Conservation (phyloP, 2,329 filamentous ascomycete species). For the Didymella glomerata region DNA sequence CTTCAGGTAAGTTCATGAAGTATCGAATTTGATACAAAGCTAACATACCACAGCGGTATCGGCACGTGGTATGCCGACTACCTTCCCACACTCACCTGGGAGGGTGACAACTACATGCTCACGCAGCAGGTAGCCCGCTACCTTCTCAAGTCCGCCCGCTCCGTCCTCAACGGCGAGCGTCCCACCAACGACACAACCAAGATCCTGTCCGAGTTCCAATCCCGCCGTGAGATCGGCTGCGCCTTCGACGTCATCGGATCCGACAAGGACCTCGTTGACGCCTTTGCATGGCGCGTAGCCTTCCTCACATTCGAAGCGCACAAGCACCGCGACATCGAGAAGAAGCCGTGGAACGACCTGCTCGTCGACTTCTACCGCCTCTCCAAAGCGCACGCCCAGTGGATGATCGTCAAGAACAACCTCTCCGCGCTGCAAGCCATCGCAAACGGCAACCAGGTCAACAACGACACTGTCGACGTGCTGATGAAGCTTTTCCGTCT, state of each 20-base stretch:
- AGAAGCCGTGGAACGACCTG: conserved; percentile 77
- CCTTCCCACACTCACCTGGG: conserved; percentile 75
- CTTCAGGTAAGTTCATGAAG: conserved; percentile 59
- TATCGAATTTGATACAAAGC: conserved; percentile 10
- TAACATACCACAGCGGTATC: conserved; percentile 64
- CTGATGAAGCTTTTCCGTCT: conserved; percentile 74
- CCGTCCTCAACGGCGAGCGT: conserved; percentile 70
- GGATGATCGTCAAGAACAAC: conserved; percentile 81
- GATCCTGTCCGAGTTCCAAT: conserved; percentile 71
- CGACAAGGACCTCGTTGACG: conserved; percentile 74
- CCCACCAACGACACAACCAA: conserved; percentile 73
- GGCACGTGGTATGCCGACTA: conserved; percentile 79
- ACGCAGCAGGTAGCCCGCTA: conserved; percentile 81
- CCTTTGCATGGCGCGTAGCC: conserved; percentile 78
- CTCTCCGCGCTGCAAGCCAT: conserved; percentile 71
- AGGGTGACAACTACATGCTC: conserved; percentile 85
- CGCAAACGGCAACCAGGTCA: conserved; percentile 62
- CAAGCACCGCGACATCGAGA: conserved; percentile 76
- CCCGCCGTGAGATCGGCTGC: conserved; percentile 72
- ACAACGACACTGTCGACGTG: conserved; percentile 64
- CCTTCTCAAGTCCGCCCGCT: conserved; percentile 76
- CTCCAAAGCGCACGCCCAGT: conserved; percentile 77
- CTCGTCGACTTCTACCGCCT: conserved; percentile 81
- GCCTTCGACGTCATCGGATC: conserved; percentile 77
- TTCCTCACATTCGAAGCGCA: conserved; percentile 79